A percentile compares a stretch with the other conserved stretches of the same genome.
Evolutionary conservation across 768 basidiomycete genomes (phyloP).

Genomic region (Gloeophyllum trabeum): DNA sequence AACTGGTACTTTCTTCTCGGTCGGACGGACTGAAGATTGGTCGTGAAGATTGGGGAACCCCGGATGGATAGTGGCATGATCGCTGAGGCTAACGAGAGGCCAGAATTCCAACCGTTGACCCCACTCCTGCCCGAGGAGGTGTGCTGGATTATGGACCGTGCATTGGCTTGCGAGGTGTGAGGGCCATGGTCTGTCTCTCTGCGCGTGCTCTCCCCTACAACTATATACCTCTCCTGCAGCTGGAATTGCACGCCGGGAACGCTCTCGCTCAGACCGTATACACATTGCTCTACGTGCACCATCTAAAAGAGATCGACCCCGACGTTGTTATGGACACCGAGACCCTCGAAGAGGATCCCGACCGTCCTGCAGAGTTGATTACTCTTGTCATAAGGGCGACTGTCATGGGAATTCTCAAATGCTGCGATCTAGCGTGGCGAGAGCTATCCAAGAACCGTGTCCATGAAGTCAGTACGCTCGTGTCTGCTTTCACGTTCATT

Average conservation of each 20-base stretch:
- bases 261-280: constrained; percentile 81
- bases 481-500: constrained; percentile 4
- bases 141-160: constrained; percentile 80
- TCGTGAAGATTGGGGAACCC: constrained; percentile 72
- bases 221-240: constrained; percentile 29
- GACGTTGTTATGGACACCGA: constrained; percentile 26
- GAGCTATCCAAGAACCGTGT: constrained; percentile 70
- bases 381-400: constrained; percentile 58
- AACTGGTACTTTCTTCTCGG: constrained; percentile 7
- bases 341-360: constrained; percentile 21
- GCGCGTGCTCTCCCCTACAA: background rate
- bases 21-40: constrained; percentile 1
- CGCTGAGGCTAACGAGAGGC: constrained; percentile 25
- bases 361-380: constrained; percentile 50
- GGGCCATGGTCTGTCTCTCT: background rate
- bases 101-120: constrained; percentile 50
- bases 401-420: constrained; percentile 64
- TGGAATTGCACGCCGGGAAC: constrained; percentile 81
- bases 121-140: constrained; percentile 68
- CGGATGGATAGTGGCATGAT: constrained; percentile 77
- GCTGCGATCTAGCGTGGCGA: constrained; percentile 72
- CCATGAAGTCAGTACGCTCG: constrained; percentile 52
- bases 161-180: constrained; percentile 67
- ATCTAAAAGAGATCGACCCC: constrained; percentile 47
- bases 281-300: constrained; percentile 66